Evolutionary conservation across 2,329 filamentous ascomycete genomes (phyloP).

Genomic region (Monilinia vaccinii-corymbosi): DNA sequence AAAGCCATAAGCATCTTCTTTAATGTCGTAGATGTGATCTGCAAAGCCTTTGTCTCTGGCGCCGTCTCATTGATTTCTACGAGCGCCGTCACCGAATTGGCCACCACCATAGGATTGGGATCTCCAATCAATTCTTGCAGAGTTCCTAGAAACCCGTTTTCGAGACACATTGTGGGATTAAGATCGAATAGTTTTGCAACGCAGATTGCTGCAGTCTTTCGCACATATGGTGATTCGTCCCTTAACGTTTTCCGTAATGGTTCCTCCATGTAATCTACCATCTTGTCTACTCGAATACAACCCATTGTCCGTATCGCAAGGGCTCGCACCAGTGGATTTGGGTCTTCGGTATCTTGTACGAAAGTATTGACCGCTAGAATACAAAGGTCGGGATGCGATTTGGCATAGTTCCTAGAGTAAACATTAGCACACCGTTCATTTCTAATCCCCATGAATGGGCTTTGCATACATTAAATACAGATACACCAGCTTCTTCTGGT

Average conservation of each 20-base stretch:
- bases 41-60: conserved; percentile 79
- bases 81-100: conserved; percentile 90
- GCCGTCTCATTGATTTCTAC: conserved; percentile 85
- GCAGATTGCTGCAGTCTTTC: conserved; percentile 95
- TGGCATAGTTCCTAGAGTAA: conserved; percentile 82
- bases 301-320: conserved; percentile 97
- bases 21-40: conserved; percentile 71
- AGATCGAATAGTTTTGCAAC: conserved; percentile 97
- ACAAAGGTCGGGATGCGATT: conserved; percentile 95
- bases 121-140: conserved; percentile 95
- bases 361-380: conserved; percentile 99
- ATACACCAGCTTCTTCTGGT: conserved; percentile 99
- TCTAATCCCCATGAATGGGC: neutral
- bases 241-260: conserved; percentile 89
- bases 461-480: conserved; percentile 77
- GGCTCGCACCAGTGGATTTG: conserved; percentile 89
- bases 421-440: conserved; percentile 10
- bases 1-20: conserved; percentile 96
- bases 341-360: conserved; percentile 97
- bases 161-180: conserved; percentile 83
- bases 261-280: conserved; percentile 99
- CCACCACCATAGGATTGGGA: conserved; percentile 97
- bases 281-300: conserved; percentile 96
- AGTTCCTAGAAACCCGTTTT: conserved; percentile 91
- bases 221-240: conserved; percentile 96